Percentiles rank a stretch among this genome's conserved stretches.
phyloP scores from a whole-genome alignment of 495 filamentous ascomycete species.

The Penicillium herquei region DNA sequence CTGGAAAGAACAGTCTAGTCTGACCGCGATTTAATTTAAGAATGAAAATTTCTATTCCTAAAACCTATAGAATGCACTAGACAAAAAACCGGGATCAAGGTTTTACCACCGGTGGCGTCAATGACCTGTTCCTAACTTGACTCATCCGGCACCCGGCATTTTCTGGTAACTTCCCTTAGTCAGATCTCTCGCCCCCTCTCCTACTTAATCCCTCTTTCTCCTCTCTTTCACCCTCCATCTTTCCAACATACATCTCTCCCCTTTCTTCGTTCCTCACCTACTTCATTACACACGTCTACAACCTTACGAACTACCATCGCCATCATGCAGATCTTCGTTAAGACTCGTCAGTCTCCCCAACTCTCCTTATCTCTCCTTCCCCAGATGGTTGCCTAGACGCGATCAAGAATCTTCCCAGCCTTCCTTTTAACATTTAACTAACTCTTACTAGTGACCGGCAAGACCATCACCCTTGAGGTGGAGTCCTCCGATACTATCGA shows the following conservation, averaged over 20 bases:
- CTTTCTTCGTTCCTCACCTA: slow-evolving; percentile 8
- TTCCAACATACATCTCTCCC: slow-evolving; percentile 11
- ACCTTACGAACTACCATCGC: slow-evolving; percentile 12
- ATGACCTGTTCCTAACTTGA: slow-evolving; percentile 22
- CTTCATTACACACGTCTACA: slow-evolving; percentile 1
- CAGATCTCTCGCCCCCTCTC: slow-evolving; percentile 38
- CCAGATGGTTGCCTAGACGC: not conserved
- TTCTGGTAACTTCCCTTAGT: slow-evolving; percentile 35
- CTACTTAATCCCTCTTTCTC: slow-evolving; percentile 28
- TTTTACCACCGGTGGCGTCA: slow-evolving; percentile 24
- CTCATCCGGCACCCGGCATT: slow-evolving; percentile 26
- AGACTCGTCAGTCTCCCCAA: slow-evolving; percentile 71
- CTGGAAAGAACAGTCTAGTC: not conserved
- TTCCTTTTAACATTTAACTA: slow-evolving; percentile 11
- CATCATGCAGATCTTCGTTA: slow-evolving; percentile 96
- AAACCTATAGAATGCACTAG: not conserved
- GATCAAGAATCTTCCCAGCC: slow-evolving; percentile 3
- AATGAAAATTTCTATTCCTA: not conserved
- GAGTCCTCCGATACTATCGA: slow-evolving; percentile 98
- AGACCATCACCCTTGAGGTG: slow-evolving; percentile 99
- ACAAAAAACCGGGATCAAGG: slow-evolving; percentile 6
- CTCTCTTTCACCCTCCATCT: slow-evolving; percentile 11
- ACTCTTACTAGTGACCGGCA: slow-evolving; percentile 68
- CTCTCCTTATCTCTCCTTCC: slow-evolving; percentile 5
- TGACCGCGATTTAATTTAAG: not conserved